Evolutionary conservation across 495 filamentous ascomycete species (phyloP).

Genomic region (Ascodesmis nigricans): DNA sequence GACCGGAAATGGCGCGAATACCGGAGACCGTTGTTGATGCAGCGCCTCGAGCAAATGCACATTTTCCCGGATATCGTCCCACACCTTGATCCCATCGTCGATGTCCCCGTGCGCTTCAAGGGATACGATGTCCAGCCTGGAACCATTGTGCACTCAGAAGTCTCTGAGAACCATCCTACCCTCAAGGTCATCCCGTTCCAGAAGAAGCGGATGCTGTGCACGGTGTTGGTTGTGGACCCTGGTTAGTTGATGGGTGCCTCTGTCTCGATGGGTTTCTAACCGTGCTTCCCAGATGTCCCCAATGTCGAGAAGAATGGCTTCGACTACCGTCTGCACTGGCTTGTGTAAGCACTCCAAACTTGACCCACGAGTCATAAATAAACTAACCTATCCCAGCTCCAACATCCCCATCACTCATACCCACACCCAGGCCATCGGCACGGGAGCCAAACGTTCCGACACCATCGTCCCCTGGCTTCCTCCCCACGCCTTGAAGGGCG

Average conservation of each 20-base stretch:
- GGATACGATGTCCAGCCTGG: constrained; percentile 46
- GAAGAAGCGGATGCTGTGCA: constrained; percentile 55
- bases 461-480: constrained; percentile 63
- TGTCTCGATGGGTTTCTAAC: neutral
- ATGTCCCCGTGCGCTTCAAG: constrained; percentile 60
- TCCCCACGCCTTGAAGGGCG: constrained; percentile 68
- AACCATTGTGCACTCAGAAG: constrained; percentile 45
- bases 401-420: constrained; percentile 34
- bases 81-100: constrained; percentile 51
- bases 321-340: constrained; percentile 58
- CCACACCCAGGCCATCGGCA: constrained; percentile 28
- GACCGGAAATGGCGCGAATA: constrained; percentile 71
- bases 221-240: constrained; percentile 64
- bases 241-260: constrained; percentile 4
- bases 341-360: constrained; percentile 28
- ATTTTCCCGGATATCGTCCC: constrained; percentile 88
- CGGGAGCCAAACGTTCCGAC: constrained; percentile 31
- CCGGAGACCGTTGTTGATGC: constrained; percentile 49
- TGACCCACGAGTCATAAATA: neutral
- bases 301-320: constrained; percentile 56
- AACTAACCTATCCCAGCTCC: constrained; percentile 24
- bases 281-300: constrained; percentile 44
- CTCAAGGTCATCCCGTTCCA: constrained; percentile 72
- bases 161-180: constrained; percentile 46
- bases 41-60: constrained; percentile 72